A percentile compares a stretch with the other conserved stretches of the same genome.
Evolutionary conservation across 148 eudicot species (phyloP).

Genomic region (Fallopia convolvulus): DNA sequence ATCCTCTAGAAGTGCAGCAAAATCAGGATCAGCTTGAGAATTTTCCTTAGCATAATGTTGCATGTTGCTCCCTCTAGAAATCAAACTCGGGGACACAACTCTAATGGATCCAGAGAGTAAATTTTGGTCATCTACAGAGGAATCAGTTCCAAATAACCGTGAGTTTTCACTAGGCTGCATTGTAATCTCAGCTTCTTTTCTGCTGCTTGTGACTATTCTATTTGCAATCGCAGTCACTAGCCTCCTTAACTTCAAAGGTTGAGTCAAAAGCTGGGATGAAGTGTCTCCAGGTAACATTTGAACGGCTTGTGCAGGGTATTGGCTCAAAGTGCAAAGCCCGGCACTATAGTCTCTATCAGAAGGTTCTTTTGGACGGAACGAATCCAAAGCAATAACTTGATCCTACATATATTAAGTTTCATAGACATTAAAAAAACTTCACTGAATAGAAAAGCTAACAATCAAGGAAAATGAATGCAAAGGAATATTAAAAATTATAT

Average conservation of each 20-base stretch:
- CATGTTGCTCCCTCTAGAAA: constrained; percentile 19
- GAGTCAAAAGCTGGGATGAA: constrained; percentile 46
- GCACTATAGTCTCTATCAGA: constrained; percentile 53
- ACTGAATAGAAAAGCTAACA: neutral
- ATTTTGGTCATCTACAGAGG: constrained; percentile 8
- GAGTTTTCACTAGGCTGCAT: constrained; percentile 33
- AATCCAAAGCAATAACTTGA: constrained; percentile 39
- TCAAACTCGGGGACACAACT: constrained; percentile 12
- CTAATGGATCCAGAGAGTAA: constrained; percentile 17
- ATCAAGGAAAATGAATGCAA: neutral
- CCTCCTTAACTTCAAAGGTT: constrained; percentile 31
- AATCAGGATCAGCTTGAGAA: constrained; percentile 52
- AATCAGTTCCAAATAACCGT: constrained; percentile 26
- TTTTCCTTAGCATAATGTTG: constrained; percentile 25
- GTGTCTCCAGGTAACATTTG: constrained; percentile 32
- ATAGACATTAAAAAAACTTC: neutral
- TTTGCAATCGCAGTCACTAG: constrained; percentile 19
- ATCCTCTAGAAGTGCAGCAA: constrained; percentile 88
- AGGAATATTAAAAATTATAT: constrained; percentile 11
- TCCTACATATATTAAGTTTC: constrained; percentile 35
- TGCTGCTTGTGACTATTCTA: constrained; percentile 10
- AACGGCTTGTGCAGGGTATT: constrained; percentile 73
- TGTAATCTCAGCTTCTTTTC: constrained; percentile 21
- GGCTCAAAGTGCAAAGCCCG: constrained; percentile 69
- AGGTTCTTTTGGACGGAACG: constrained; percentile 58